A percentile compares a stretch with the other conserved stretches of the same genome.
phyloP scores from a whole-genome alignment of 2,329 filamentous ascomycete species.

The Xylariaceae sp. region DNA sequence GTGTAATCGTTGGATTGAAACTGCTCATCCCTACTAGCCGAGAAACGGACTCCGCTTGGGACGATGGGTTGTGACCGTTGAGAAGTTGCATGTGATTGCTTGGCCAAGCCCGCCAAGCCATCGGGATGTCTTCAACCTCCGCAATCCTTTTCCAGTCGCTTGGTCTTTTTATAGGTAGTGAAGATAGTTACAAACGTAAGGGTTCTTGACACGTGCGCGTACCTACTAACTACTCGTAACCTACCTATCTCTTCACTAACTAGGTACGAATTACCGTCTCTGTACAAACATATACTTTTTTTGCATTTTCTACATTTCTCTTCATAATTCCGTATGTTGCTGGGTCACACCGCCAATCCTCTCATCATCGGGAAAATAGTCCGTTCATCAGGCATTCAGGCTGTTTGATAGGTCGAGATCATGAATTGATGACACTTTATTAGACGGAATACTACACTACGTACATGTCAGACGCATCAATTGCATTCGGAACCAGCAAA shows the following conservation, averaged over 20 bases:
- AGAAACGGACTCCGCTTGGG: neutral
- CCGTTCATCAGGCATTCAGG: too few relatives aligned
- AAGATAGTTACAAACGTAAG: too few relatives aligned
- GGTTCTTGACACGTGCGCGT: conserved; percentile 1
- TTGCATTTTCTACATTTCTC: neutral
- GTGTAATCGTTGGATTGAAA: neutral
- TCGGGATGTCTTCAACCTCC: neutral
- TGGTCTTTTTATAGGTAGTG: too few relatives aligned
- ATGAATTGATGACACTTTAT: too few relatives aligned
- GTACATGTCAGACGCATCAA: too few relatives aligned
- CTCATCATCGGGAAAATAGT: neutral
- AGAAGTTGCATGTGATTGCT: neutral
- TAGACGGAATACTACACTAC: too few relatives aligned
- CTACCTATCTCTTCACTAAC: neutral
- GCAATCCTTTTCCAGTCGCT: too few relatives aligned
- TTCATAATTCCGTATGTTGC: too few relatives aligned
- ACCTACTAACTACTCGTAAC: neutral
- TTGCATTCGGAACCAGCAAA: too few relatives aligned
- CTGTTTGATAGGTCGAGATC: too few relatives aligned
- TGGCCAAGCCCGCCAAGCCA: neutral
- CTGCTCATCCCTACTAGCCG: neutral
- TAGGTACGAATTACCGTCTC: neutral
- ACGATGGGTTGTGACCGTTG: neutral
- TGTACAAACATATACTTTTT: neutral
- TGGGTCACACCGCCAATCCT: neutral